phyloP scores from a whole-genome alignment of 768 basidiomycete species.

The Vararia minispora region DNA sequence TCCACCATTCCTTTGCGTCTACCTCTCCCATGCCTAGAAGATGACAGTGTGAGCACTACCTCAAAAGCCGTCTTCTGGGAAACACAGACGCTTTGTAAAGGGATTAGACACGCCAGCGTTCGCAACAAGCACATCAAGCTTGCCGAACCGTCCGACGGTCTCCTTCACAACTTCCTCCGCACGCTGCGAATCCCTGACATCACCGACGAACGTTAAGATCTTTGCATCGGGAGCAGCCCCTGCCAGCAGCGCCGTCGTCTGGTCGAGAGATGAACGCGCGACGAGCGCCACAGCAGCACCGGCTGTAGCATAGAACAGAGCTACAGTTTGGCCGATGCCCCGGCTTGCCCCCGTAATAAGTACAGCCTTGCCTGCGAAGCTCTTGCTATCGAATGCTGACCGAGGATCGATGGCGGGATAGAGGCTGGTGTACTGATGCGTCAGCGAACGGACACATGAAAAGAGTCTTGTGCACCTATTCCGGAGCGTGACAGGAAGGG shows the following conservation, averaged over 20 bases:
- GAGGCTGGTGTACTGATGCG: not conserved
- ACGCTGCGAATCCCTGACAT: conserved; percentile 2
- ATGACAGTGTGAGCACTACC: no score
- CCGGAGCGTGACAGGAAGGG: no score
- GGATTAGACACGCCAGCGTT: conserved; percentile 2
- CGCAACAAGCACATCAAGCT: conserved; percentile 5
- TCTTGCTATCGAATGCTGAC: conserved; percentile 2
- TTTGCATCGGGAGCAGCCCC: not conserved
- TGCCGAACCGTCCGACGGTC: conserved; percentile 2
- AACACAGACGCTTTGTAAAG: not conserved
- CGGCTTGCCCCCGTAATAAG: conserved; percentile 13
- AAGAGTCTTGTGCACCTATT: no score
- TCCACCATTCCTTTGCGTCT: conserved; percentile 2
- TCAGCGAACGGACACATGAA: no score
- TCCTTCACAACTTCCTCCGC: not conserved
- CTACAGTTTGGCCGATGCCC: conserved; percentile 12
- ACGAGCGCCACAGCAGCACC: conserved; percentile 10
- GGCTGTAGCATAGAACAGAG: conserved; percentile 9
- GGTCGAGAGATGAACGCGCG: conserved; percentile 3
- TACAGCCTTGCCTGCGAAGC: conserved; percentile 12
- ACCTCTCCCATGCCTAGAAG: no score
- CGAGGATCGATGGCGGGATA: conserved; percentile 6
- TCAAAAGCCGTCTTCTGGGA: not conserved
- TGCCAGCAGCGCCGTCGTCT: not conserved
- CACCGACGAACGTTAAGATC: conserved; percentile 3